phyloP scores from a whole-genome alignment of 139 green algal species.

The Chlorella sp. region DNA sequence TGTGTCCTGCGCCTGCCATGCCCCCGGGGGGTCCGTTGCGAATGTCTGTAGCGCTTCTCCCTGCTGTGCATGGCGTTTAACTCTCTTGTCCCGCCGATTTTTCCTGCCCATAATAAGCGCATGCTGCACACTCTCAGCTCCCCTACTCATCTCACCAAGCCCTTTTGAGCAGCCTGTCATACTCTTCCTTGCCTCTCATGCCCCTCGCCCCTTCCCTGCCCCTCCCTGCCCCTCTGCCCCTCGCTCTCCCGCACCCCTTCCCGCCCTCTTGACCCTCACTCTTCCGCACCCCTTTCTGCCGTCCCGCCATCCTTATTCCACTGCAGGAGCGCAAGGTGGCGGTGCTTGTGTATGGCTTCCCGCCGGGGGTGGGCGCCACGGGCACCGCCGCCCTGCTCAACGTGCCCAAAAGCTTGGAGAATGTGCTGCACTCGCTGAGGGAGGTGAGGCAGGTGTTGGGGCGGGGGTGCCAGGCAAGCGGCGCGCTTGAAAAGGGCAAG shows the following conservation, averaged over 20 bases:
- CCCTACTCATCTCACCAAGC: no score
- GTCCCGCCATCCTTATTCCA: not conserved
- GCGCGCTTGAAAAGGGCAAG: no score
- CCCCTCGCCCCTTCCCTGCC: no score
- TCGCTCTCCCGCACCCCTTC: not conserved
- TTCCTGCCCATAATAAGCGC: no score
- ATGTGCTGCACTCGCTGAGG: constrained; percentile 67
- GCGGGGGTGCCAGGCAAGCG: not conserved
- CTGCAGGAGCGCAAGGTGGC: constrained; percentile 76
- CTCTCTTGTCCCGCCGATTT: no score
- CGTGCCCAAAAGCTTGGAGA: constrained; percentile 89
- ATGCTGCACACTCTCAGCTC: no score
- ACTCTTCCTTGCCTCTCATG: no score
- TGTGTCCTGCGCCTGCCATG: no score
- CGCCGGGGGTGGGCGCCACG: constrained; percentile 93
- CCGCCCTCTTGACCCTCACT: not conserved
- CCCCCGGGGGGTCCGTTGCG: no score
- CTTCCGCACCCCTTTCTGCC: not conserved
- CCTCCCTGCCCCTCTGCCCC: not conserved
- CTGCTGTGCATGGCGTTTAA: no score
- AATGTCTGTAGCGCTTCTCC: no score
- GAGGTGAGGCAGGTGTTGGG: not conserved
- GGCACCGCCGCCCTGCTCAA: constrained; percentile 98
- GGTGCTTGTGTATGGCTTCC: constrained; percentile 95
- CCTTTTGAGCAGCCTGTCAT: no score